phyloP scores from a whole-genome alignment of 2,329 filamentous ascomycete genomes.

The Paracoccidioides lutzii region DNA sequence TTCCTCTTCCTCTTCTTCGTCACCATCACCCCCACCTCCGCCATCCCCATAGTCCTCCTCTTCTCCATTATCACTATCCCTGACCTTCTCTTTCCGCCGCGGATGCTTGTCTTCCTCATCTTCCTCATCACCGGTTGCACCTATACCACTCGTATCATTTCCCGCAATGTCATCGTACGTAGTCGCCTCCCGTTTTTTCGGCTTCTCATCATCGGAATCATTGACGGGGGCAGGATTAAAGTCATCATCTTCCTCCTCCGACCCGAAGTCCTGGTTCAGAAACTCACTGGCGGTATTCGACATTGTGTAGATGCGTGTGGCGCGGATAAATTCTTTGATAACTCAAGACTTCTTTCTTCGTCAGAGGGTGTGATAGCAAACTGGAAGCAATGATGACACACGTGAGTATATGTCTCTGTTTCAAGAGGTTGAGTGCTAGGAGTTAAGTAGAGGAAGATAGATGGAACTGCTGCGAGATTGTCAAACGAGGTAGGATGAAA shows the following conservation, averaged over 20 bases:
- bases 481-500: too few species aligned
- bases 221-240: constrained; percentile 75
- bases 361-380: neutral
- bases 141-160: constrained; percentile 13
- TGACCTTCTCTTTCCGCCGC: constrained; percentile 32
- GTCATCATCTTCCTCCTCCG: constrained; percentile 62
- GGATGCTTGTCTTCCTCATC: constrained; percentile 33
- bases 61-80: constrained; percentile 30
- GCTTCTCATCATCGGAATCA: constrained; percentile 54
- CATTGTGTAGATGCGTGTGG: constrained; percentile 13
- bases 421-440: too few species aligned
- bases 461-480: too few species aligned
- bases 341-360: neutral
- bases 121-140: constrained; percentile 20
- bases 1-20: constrained; percentile 42
- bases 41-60: constrained; percentile 19
- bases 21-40: constrained; percentile 37
- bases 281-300: constrained; percentile 27
- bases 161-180: constrained; percentile 27
- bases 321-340: neutral
- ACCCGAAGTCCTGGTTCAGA: constrained; percentile 40
- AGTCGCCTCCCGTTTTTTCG: neutral
- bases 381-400: too few species aligned
- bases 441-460: too few species aligned
- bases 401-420: neutral